These are phyloP conservation scores for Talaromyces wortmannii DNA, from an alignment of 495 filamentous ascomycete genomes.

Conservation along the genomic window DNA sequence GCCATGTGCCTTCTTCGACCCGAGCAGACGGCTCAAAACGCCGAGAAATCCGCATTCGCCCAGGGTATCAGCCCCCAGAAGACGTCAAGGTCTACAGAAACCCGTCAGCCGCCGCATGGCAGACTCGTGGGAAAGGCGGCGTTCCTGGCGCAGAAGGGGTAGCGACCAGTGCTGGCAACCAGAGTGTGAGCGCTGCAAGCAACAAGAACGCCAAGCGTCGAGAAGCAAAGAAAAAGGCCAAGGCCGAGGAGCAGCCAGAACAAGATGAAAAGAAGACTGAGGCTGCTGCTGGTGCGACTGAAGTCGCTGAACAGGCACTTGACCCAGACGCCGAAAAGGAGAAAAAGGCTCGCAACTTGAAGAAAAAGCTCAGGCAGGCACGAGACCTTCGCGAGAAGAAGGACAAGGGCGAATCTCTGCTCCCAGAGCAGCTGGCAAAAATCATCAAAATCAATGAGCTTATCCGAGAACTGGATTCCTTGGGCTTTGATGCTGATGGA, in stretches of 20 bases:
- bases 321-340: constrained; percentile 76
- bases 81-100: constrained; percentile 97
- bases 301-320: constrained; percentile 16
- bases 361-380: constrained; percentile 93
- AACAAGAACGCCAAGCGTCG: constrained; percentile 94
- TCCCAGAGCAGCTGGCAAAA: constrained; percentile 96
- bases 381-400: constrained; percentile 88
- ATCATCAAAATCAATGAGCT: constrained; percentile 95
- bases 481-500: constrained; percentile 74
- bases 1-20: constrained; percentile 78
- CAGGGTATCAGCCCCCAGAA: constrained; percentile 91
- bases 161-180: constrained; percentile 31
- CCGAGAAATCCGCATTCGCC: constrained; percentile 86
- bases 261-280: constrained; percentile 31
- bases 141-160: constrained; percentile 73
- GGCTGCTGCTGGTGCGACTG: constrained; percentile 8
- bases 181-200: constrained; percentile 41
- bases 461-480: constrained; percentile 74
- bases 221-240: constrained; percentile 84
- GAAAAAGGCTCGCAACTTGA: constrained; percentile 88
- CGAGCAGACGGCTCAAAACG: constrained; percentile 83
- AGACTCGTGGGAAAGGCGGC: constrained; percentile 67
- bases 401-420: constrained; percentile 69
- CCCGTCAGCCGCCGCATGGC: constrained; percentile 78
- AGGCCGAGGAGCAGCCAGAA: constrained; percentile 39